These are phyloP conservation scores for Zygosaccharomyces sapae DNA, from an alignment of 1,139 yeast species.

Conservation along the genomic window DNA sequence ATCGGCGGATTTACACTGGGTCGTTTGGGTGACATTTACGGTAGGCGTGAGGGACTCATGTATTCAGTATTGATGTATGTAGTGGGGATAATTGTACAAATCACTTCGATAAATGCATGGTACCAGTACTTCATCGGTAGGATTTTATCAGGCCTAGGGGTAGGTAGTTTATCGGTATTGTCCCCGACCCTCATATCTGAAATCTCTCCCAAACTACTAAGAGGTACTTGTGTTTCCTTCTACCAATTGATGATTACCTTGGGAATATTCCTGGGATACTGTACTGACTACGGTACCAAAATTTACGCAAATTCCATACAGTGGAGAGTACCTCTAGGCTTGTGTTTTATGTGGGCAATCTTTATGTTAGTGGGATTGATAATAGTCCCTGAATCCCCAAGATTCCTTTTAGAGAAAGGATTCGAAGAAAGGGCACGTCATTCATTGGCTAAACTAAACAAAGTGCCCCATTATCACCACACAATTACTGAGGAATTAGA, in stretches of 20 bases:
- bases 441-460: slow-evolving; percentile 59
- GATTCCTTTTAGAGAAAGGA: slow-evolving; percentile 57
- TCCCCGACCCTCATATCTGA: slow-evolving; percentile 66
- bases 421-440: slow-evolving; percentile 55
- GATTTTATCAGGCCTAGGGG: slow-evolving; percentile 62
- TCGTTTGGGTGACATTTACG: slow-evolving; percentile 53
- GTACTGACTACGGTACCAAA: slow-evolving; percentile 58
- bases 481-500: slow-evolving; percentile 57
- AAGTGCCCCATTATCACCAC: slow-evolving; percentile 52
- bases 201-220: slow-evolving; percentile 61
- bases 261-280: slow-evolving; percentile 62
- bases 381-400: slow-evolving; percentile 76
- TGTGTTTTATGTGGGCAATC: slow-evolving; percentile 45
- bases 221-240: slow-evolving; percentile 64
- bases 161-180: slow-evolving; percentile 59
- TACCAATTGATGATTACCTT: slow-evolving; percentile 64
- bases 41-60: slow-evolving; percentile 60
- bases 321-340: slow-evolving; percentile 64
- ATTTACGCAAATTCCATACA: slow-evolving; percentile 47
- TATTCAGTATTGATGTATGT: slow-evolving; percentile 54
- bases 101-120: slow-evolving; percentile 52
- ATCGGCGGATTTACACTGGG: slow-evolving; percentile 58
- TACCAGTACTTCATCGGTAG: slow-evolving; percentile 59
- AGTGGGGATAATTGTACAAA: slow-evolving; percentile 61
- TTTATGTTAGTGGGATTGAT: slow-evolving; percentile 51